Conservation (phyloP, 768 basidiomycete genomes). For the Termitomyces sp. region DNA sequence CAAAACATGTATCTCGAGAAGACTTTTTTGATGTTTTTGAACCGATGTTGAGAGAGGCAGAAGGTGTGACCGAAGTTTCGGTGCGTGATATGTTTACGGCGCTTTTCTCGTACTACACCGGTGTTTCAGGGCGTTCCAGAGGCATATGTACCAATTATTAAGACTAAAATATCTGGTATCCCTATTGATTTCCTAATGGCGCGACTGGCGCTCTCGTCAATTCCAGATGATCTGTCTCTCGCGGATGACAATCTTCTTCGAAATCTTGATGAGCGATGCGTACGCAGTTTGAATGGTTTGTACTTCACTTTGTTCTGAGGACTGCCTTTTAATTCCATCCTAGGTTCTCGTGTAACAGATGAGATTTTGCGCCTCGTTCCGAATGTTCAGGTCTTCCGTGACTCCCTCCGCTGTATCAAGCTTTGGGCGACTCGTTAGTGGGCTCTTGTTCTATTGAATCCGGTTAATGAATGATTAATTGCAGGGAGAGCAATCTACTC, state of each 20-base stretch:
- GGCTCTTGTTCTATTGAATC: background rate
- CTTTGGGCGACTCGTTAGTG: conserved; percentile 92
- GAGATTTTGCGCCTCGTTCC: conserved; percentile 94
- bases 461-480: background rate
- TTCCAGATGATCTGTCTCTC: conserved; percentile 88
- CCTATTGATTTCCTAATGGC: conserved; percentile 95
- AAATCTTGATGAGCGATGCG: conserved; percentile 91
- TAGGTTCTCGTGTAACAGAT: conserved; percentile 93
- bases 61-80: conserved; percentile 84
- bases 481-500: conserved; percentile 94
- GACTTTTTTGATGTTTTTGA: conserved; percentile 95
- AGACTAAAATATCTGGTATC: conserved; percentile 84
- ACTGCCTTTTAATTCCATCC: background rate
- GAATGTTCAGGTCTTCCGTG: conserved; percentile 90
- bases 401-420: conserved; percentile 92
- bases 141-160: conserved; percentile 95
- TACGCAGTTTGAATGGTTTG: conserved; percentile 88
- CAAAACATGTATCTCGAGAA: conserved; percentile 91
- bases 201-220: conserved; percentile 74
- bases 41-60: conserved; percentile 76
- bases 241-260: conserved; percentile 88
- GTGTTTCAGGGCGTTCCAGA: conserved; percentile 82
- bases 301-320: background rate
- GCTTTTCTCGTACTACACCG: background rate
- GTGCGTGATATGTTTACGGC: conserved; percentile 43